Conservation (phyloP, 2,329 filamentous ascomycete genomes). For the Xylariaceae sp. region DNA sequence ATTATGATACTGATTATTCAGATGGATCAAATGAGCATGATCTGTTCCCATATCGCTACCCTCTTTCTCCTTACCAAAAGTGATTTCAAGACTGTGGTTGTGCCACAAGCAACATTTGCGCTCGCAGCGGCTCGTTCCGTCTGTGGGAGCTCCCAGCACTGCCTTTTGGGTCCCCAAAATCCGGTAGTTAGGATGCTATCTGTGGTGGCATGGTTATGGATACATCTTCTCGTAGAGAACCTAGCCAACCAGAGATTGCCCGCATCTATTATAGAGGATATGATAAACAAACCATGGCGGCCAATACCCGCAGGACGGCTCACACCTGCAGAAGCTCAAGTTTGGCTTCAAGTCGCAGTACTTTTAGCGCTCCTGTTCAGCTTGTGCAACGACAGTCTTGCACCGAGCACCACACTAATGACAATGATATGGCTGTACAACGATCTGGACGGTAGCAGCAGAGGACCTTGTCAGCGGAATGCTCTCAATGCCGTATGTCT, state of each 20-base stretch:
- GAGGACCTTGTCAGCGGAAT: conserved; percentile 35
- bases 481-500: conserved; percentile 38
- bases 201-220: conserved; percentile 33
- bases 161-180: too few relatives aligned
- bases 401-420: conserved; percentile 35
- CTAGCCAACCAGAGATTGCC: conserved; percentile 40
- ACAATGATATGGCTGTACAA: conserved; percentile 42
- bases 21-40: too few relatives aligned
- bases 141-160: too few relatives aligned
- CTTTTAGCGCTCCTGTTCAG: conserved; percentile 22
- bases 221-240: conserved; percentile 39
- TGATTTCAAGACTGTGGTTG: conserved; percentile 41
- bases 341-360: conserved; percentile 27
- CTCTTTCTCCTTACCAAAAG: conserved; percentile 36
- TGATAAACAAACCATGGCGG: conserved; percentile 43
- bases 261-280: conserved; percentile 37
- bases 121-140: too few relatives aligned
- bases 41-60: conserved; percentile 14
- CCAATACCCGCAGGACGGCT: conserved; percentile 37
- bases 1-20: too few relatives aligned
- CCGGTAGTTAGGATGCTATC: too few relatives aligned
- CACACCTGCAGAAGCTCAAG: conserved; percentile 30
- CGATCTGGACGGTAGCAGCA: conserved; percentile 38
- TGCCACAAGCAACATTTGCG: conserved; percentile 40
- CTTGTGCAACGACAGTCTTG: conserved; percentile 23